Conservation (phyloP, 78 protist genomes). For the Dictyostelium capitatum region DNA sequence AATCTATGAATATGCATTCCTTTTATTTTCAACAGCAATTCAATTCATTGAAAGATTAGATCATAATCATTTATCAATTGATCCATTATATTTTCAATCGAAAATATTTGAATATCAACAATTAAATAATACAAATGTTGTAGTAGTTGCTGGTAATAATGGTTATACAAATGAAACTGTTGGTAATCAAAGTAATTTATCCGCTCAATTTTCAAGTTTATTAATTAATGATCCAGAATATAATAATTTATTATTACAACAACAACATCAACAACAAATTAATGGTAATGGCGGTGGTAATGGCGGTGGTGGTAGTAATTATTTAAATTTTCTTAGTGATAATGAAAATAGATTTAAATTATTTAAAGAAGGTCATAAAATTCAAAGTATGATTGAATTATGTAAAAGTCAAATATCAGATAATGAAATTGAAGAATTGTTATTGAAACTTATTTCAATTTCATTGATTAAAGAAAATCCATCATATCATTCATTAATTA, state of each 20-base stretch:
- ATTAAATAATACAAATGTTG: not conserved
- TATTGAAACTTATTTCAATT: constrained; percentile 60
- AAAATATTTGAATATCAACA: constrained; percentile 26
- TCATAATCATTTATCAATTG: constrained; percentile 54
- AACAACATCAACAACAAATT: not conserved
- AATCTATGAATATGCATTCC: constrained; percentile 8
- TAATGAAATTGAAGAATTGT: constrained; percentile 61
- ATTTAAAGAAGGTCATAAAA: constrained; percentile 33
- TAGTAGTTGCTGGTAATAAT: not conserved
- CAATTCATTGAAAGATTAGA: constrained; percentile 62
- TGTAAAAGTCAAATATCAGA: not conserved
- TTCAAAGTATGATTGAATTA: constrained; percentile 26
- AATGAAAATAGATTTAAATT: constrained; percentile 27
- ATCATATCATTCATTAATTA: constrained; percentile 33
- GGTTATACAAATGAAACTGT: not conserved
- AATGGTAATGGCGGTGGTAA: not conserved
- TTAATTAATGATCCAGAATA: not conserved
- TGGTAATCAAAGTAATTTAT: not conserved
- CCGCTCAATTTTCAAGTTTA: not conserved
- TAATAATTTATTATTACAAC: not conserved
- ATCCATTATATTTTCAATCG: constrained; percentile 13
- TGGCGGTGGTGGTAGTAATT: not conserved
- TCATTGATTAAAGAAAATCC: constrained; percentile 28
- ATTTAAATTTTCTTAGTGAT: not conserved
- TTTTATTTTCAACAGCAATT: constrained; percentile 46